Conservation (phyloP, 148 eudicot genomes). For the Fagopyrum esculentum region DNA sequence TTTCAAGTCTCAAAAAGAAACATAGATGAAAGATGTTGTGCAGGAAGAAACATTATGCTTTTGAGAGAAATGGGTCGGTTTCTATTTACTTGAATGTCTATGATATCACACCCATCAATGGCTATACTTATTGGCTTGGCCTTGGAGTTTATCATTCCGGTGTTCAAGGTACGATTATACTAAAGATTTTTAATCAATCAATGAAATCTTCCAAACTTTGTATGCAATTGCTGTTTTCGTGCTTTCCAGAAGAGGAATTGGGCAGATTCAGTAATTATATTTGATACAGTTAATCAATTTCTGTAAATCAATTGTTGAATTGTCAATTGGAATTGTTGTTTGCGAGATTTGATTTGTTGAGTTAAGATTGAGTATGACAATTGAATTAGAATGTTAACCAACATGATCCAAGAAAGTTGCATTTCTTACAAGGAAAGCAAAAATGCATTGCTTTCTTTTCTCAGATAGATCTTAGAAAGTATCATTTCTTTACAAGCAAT, state of each 20-base stretch:
- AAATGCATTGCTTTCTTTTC: background rate
- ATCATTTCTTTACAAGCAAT: background rate
- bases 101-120: constrained; percentile 49
- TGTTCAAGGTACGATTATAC: constrained; percentile 36
- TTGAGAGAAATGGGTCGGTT: constrained; percentile 38
- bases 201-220: background rate
- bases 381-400: background rate
- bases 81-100: constrained; percentile 55
- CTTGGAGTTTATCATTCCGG: constrained; percentile 68
- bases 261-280: background rate
- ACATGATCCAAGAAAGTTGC: background rate
- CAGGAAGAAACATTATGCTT: constrained; percentile 26
- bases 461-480: background rate
- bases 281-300: background rate
- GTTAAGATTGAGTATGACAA: background rate
- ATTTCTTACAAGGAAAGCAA: constrained; percentile 7
- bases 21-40: constrained; percentile 31
- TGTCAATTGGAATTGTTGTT: background rate
- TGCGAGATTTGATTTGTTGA: background rate
- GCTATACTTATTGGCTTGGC: constrained; percentile 64
- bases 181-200: background rate
- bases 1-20: background rate
- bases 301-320: background rate
- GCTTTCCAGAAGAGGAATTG: background rate
- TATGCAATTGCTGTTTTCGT: background rate